Conservation (phyloP, 106 monocot species). For the Cymbidium sinense region DNA sequence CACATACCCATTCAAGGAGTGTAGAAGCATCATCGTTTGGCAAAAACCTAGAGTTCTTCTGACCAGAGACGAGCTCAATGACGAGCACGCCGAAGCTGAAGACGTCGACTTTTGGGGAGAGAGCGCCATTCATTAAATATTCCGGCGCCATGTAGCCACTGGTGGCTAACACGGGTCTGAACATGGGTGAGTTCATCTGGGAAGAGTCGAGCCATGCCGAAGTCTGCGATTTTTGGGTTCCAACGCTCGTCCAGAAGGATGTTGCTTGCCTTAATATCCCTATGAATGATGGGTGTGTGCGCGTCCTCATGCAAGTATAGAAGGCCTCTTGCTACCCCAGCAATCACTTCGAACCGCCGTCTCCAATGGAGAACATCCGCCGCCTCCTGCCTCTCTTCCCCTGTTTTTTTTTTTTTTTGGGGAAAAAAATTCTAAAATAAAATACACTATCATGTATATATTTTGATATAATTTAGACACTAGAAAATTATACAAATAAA, state of each 20-base stretch:
- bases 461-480: too few species aligned
- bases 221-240: slow-evolving; percentile 78
- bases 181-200: slow-evolving; percentile 55
- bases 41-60: slow-evolving; percentile 47
- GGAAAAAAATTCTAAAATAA: too few species aligned
- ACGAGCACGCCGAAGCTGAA: slow-evolving; percentile 74
- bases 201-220: slow-evolving; percentile 70
- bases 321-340: slow-evolving; percentile 58
- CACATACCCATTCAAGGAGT: slow-evolving; percentile 67
- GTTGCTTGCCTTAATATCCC: slow-evolving; percentile 85
- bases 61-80: slow-evolving; percentile 60
- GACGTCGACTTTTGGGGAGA: slow-evolving; percentile 67
- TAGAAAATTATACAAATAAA: too few species aligned
- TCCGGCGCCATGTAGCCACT: slow-evolving; percentile 89
- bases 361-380: slow-evolving; percentile 24
- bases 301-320: slow-evolving; percentile 73
- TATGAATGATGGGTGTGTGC: slow-evolving; percentile 62
- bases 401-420: too few species aligned
- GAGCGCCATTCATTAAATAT: slow-evolving; percentile 56
- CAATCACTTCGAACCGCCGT: slow-evolving; percentile 40
- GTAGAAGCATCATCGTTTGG: slow-evolving; percentile 31
- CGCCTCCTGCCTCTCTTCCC: too few species aligned
- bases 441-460: too few species aligned
- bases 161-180: slow-evolving; percentile 67
- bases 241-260: slow-evolving; percentile 65